These are phyloP conservation scores for Sphaerulina vaccinii DNA, from an alignment of 2,329 filamentous ascomycete species.

Conservation along the genomic window DNA sequence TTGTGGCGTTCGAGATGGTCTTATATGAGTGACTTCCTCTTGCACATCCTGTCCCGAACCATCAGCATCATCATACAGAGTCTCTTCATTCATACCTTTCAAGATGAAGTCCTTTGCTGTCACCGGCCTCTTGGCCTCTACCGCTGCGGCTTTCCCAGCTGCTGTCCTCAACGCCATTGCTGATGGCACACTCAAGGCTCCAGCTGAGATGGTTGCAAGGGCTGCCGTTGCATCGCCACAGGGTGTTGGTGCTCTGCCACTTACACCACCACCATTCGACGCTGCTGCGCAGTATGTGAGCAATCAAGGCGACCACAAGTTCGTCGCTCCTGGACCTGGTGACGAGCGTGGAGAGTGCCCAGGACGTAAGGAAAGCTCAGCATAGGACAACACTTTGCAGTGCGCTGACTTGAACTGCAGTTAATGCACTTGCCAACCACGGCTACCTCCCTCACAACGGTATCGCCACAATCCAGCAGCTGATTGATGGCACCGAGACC, in stretches of 20 bases:
- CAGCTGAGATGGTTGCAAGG: background rate
- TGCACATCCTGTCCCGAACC: background rate
- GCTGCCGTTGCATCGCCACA: constrained; percentile 21
- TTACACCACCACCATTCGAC: constrained; percentile 34
- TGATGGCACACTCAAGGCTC: background rate
- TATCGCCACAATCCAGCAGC: constrained; percentile 37
- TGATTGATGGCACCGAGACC: constrained; percentile 31
- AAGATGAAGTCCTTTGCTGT: constrained; percentile 6
- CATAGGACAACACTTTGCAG: background rate
- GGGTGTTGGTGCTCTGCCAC: constrained; percentile 30
- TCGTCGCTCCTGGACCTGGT: constrained; percentile 28
- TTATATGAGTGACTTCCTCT: background rate
- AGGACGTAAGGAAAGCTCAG: constrained; percentile 29
- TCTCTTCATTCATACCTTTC: background rate
- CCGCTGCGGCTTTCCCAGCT: constrained; percentile 1
- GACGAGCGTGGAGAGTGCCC: constrained; percentile 36
- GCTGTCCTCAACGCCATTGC: background rate
- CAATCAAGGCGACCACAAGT: constrained; percentile 31
- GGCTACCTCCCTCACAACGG: constrained; percentile 11
- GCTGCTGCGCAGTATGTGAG: constrained; percentile 34
- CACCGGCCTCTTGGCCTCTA: constrained; percentile 1
- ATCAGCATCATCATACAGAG: background rate
- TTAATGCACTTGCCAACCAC: background rate
- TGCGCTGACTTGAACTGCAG: background rate
- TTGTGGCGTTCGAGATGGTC: background rate